Evolutionary conservation across 768 basidiomycete species (phyloP).

Genomic region (Rhizopogon vinicolor): DNA sequence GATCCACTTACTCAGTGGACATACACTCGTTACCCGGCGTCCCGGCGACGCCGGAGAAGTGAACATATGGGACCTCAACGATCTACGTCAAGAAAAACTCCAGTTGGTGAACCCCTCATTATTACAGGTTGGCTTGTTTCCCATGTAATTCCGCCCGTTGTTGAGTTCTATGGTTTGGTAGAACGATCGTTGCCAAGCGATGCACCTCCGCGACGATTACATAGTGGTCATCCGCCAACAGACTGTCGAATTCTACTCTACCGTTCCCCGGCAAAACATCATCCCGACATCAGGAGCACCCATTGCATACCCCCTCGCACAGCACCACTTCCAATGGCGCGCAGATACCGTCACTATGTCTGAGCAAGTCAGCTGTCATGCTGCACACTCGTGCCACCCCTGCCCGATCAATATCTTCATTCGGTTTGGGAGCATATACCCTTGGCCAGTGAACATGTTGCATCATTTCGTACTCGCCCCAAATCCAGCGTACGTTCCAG

Average conservation of each 20-base stretch:
- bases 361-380: conserved; percentile 24
- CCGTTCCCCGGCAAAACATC: conserved; percentile 19
- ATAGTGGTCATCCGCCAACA: conserved; percentile 41
- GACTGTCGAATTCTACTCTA: conserved; percentile 39
- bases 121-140: conserved; percentile 21
- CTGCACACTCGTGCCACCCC: conserved; percentile 7
- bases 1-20: conserved; percentile 32
- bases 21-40: conserved; percentile 34
- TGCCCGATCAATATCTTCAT: conserved; percentile 47
- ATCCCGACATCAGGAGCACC: conserved; percentile 10
- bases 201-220: conserved; percentile 38
- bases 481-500: conserved; percentile 32
- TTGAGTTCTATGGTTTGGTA: conserved; percentile 11
- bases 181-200: conserved; percentile 37
- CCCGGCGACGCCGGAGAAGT: conserved; percentile 23
- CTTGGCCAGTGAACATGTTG: conserved; percentile 69
- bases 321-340: conserved; percentile 51
- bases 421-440: conserved; percentile 55
- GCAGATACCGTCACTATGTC: conserved; percentile 46
- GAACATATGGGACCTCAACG: conserved; percentile 32
- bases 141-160: not conserved
- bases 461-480: conserved; percentile 54
- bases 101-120: conserved; percentile 33
- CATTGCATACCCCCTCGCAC: conserved; percentile 39
- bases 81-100: conserved; percentile 22